Evolutionary conservation across 2,329 filamentous ascomycete species (phyloP), one percentile per base, ranked within the genome.

Genomic region (Aspergillus awamori): DNA sequence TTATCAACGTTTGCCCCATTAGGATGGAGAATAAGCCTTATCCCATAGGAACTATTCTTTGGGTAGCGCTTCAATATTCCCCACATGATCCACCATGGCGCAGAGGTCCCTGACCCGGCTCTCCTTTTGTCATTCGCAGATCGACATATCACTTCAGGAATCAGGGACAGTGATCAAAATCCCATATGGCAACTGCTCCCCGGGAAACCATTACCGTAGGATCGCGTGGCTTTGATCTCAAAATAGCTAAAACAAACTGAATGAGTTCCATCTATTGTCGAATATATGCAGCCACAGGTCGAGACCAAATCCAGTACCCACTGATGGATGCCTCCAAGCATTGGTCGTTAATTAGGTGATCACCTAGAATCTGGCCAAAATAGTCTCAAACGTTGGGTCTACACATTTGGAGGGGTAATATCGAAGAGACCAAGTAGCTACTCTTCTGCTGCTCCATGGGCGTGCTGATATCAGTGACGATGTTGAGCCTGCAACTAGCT

Each of bases 61-160:
- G 53, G 53, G 49, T 43, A 57, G 28, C 22, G 20, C 43, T 36
- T 57, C 59, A 47, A 47, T 53, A 5, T 39, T 53, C 59, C 30
- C 59, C 53, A 61, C 59, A 53, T 52, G 59, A 61, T 57, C 47
- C 36, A 52, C 48, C 33, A 36, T 36, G 26, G 33, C n/a, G 48
- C 38, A 36, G 26, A 13, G 26, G 13, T 41, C 26, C 38, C 38
- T n/a, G 41, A 30, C 26, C 26, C 47, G 3, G 4, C 13, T 17
- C 15, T 28, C 47, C 28, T 6, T 51, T 26, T 30, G 47, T 49
- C 24, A 49, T 26, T 49, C 22, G 22, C 15, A 28, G 45, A 49
- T 49, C 24, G 26, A 17, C 22, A 24, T n/a, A 49, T 49, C 13
- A 48, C 2, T 26, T n/a, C 22, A n/a, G 24, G 48, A 17, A 43